Evolutionary conservation across 1,139 yeast genomes (phyloP), one percentile per base, ranked within the genome.

Genomic region (Suhomyces terraborum): DNA sequence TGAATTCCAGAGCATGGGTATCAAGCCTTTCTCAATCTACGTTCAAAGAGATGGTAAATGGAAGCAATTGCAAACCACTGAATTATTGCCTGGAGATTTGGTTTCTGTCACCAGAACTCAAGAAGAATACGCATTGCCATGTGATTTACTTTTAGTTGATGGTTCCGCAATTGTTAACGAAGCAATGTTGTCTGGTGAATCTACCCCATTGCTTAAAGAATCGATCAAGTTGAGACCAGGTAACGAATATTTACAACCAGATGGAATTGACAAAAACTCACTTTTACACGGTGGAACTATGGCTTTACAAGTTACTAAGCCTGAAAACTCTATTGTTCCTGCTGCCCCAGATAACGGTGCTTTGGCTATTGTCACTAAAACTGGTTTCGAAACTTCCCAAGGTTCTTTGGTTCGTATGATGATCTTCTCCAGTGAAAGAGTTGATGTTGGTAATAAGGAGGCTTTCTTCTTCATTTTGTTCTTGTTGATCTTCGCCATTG

Each of bases 121-220:
- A 46, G 98, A 93, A 41, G 98, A 89, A 40, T 80, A 87, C 52
- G 97, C 98, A 2, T 70, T 93, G 42, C 98, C 99, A n/a, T 93
- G 99, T 73, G 99, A 93, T 64, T 69, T 93, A 67, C 67, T 93
- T 33, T 74, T 93, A 40, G 66, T 88, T 39, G 91, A 84, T 55
- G 98, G 98, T 37, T 75, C 95, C 32, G 94, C 94, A 45, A 91
- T 91, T 61, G 95, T 91, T 35, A 91, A 91, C 59, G 98, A 91
- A 70, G 98, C 98, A 24, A 91, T 91, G 98, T 81, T 91, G 47
- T 87, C 96, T 4, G 99, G 99, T 62, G 99, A 93, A 69, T 88
- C 96, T 6, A 93, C 98, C 35, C 99, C 99, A 8, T 73, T 93
- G 53, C 79, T 94, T 59, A 93, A 93, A 62, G 99, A 93, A 66